Conservation (phyloP, 129 eudicot genomes). For the Escallonia herrerae region DNA sequence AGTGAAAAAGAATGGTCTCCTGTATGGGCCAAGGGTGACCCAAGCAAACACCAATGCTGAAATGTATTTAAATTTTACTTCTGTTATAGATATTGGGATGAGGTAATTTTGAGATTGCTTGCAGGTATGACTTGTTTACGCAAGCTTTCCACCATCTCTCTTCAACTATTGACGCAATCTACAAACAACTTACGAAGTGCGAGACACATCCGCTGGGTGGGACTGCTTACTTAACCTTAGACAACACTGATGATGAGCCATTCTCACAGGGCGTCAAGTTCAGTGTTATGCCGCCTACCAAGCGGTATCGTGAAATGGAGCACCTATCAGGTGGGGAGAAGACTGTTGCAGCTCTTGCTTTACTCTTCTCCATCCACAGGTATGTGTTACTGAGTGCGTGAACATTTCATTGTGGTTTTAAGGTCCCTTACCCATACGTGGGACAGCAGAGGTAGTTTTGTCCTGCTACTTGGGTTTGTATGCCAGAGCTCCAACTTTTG, state of each 20-base stretch:
- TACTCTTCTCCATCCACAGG: conserved; percentile 98
- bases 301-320: conserved; percentile 96
- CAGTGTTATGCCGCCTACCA: conserved; percentile 98
- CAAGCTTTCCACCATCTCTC: conserved; percentile 85
- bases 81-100: too few species aligned
- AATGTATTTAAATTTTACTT: too few species aligned
- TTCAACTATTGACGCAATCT: conserved; percentile 73
- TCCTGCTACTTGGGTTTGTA: too few species aligned
- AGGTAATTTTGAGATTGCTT: conserved; percentile 9
- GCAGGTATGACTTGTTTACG: conserved; percentile 67
- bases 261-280: conserved; percentile 83
- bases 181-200: conserved; percentile 91
- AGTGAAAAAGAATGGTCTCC: too few species aligned
- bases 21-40: too few species aligned
- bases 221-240: conserved; percentile 86
- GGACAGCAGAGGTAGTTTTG: too few species aligned
- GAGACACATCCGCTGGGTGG: conserved; percentile 82
- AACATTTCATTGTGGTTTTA: background rate
- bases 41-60: too few species aligned
- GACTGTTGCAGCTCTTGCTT: conserved; percentile 96
- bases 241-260: conserved; percentile 78
- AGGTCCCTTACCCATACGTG: too few species aligned
- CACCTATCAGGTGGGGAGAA: conserved; percentile 97
- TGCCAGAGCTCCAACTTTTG: too few species aligned
- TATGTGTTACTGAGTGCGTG: conserved; percentile 8